These are phyloP conservation scores for Ophiostoma fasciatum DNA, from an alignment of 2,329 filamentous ascomycete genomes.

Conservation along the genomic window DNA sequence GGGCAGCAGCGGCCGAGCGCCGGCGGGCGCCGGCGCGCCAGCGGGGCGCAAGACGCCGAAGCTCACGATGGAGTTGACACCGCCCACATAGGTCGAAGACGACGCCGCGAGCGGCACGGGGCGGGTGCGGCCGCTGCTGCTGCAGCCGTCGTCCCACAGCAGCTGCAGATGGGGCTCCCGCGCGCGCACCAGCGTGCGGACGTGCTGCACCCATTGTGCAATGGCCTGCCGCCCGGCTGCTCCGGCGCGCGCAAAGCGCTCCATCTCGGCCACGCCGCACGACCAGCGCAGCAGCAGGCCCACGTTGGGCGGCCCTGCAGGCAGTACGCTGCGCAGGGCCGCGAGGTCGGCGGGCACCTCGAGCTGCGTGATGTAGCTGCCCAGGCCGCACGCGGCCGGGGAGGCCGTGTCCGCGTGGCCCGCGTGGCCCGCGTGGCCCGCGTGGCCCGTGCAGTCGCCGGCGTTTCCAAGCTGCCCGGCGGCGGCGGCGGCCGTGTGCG, in stretches of 20 bases:
- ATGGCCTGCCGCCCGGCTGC: background rate
- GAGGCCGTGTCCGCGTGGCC: too few relatives aligned
- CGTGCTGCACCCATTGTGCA: background rate
- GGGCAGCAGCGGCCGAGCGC: background rate
- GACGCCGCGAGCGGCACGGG: background rate
- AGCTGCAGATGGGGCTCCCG: background rate
- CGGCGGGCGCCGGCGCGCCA: too few relatives aligned
- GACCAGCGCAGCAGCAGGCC: conserved; percentile 6
- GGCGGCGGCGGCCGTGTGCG: background rate
- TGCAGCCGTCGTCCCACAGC: conserved; percentile 1
- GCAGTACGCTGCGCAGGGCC: background rate
- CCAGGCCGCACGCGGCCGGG: too few relatives aligned
- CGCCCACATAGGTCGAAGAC: conserved; percentile 1
- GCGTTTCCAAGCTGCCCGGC: background rate
- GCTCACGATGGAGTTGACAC: conserved; percentile 7
- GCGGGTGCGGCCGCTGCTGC: background rate
- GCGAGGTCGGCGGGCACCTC: conserved; percentile 1
- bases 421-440: too few relatives aligned
- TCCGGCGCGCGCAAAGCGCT: conserved; percentile 1
- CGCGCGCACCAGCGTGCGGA: background rate
- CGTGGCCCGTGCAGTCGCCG: background rate
- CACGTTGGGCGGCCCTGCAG: background rate
- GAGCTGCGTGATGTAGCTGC: conserved; percentile 4
- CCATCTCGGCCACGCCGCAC: conserved; percentile 7
- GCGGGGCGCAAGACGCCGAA: background rate